Base-by-base conservation (phyloP, 208 protist species). In the Acanthamoeba healyi region DNA sequence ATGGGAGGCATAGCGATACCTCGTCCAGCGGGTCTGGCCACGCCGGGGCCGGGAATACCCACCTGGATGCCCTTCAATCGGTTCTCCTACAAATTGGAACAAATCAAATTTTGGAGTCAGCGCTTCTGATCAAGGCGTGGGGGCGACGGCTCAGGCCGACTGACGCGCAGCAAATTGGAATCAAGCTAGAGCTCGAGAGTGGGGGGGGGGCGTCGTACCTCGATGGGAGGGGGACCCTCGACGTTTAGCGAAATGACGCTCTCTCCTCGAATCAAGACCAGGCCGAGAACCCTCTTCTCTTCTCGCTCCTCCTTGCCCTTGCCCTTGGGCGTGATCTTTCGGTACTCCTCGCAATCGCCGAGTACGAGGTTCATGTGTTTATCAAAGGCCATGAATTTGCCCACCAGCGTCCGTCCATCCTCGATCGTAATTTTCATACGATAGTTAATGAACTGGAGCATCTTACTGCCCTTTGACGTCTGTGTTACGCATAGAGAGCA, bases 321-420 rank as follows among this genome's bases (percentile, higher is more conserved):
- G 56, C 95, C 84, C 94, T 98, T 97, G 63, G 92, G 46, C 17
- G 91, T 96, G 42, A 98, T 96, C 34, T 92, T 95, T 67, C 98
- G 88, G 91, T 97, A 98, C 90, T 99, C 98, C 82, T 98, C 98
- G 92, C 93, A 96, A 93, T 99, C 98, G 36, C 96, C 95, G 9
- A 99, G 72, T 17, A 98, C 97, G 24, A 99, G 26, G 95, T 99
- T 99, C 98, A 99, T 98, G 95, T 98, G 98, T 96, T 98, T 98
- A 95, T 99, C 98, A 93, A 98, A 99, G 65, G 98, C 98, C 95
- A 99, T 97, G 94, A 99, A 98, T 89, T 96, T 98, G 70, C 98
- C 98, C n/a, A 98, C 97, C 17, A 98, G 86, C 84, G 84, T 87
- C 67, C 98, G 95, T 54, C 96, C 95, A 96, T 99, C 98, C 74